Percentiles rank a stretch among this genome's conserved stretches.
Conservation (phyloP, 345 rosid genomes). For the Raphanus raphanistrum region DNA sequence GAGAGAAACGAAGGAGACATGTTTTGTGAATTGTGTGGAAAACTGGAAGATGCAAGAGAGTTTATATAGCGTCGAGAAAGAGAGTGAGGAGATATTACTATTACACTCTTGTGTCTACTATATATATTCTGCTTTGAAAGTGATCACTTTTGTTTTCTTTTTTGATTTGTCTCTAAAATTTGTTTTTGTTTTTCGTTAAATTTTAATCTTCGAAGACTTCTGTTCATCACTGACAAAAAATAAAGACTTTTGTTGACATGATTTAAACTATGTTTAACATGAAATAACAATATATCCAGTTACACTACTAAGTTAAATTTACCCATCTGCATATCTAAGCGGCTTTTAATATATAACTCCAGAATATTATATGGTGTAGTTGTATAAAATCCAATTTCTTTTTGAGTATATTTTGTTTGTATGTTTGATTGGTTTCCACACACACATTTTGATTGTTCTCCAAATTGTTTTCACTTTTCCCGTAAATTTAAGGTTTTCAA, state of each 20-base stretch:
- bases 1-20: slow-evolving; percentile 22
- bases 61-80: neutral
- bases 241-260: neutral
- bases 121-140: neutral
- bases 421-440: neutral
- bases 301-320: too few species aligned
- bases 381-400: neutral
- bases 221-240: neutral
- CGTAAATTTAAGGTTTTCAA: neutral
- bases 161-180: neutral
- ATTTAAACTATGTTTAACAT: too few species aligned
- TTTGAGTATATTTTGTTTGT: neutral
- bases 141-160: neutral
- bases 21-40: neutral
- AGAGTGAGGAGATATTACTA: neutral
- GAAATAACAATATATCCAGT: too few species aligned
- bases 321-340: too few species aligned
- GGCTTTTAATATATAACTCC: too few species aligned
- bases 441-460: neutral
- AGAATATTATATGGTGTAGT: neutral
- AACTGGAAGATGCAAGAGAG: neutral
- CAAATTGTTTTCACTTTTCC: neutral
- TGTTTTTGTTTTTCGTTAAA: neutral
- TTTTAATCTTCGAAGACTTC: neutral
- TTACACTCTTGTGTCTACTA: slow-evolving; percentile 14